Evolutionary conservation across 208 protist species (phyloP), one percentile per base, ranked within the genome.

Genomic region (Leishmania amazonensis): DNA sequence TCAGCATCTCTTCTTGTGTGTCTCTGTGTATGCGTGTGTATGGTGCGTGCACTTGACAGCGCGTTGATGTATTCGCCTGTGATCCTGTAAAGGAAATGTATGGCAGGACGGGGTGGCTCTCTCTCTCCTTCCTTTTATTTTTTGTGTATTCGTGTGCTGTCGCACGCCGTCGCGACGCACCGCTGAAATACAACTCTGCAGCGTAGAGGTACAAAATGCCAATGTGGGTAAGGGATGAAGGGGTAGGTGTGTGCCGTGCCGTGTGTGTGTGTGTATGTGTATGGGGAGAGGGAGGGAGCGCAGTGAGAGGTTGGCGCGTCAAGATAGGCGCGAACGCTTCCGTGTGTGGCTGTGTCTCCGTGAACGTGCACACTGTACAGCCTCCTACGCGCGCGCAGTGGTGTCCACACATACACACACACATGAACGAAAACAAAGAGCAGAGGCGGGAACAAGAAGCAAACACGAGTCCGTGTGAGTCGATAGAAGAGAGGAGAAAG

Each of bases 1-100:
- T 96, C 70, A 96, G 79, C 93, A 96, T 94, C 4, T 53, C 42
- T 21, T 21, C 71, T 65, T 70, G 47, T 42, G 15, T 45, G 49
- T 51, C 19, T 49, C 15, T 78, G 57, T 68, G 75, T 64, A 7
- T 78, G 28, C 7, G 73, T 40, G 67, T 67, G 49, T 73, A 49
- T 80, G 62, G 73, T 74, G 17, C 40, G 40, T 11, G n/a, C 45
- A 13, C 40, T 51, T 74, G 70, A 3, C 9, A 53, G 76, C 62
- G 21, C 45, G 45, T 80, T 42, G 31, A 49, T 80, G 54, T 72
- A 80, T 73, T 51, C 60, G 11, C 21, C 13, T 31, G 40, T 53
- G 76, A 80, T 60, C 9, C 45, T 8, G 38, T 51, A 24, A 35
- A 24, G 40, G 76, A 54, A 51, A 38, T 54, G 45, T 74, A 7